Conservation (phyloP, 306 rosid genomes). For the Rosa lucieae region DNA sequence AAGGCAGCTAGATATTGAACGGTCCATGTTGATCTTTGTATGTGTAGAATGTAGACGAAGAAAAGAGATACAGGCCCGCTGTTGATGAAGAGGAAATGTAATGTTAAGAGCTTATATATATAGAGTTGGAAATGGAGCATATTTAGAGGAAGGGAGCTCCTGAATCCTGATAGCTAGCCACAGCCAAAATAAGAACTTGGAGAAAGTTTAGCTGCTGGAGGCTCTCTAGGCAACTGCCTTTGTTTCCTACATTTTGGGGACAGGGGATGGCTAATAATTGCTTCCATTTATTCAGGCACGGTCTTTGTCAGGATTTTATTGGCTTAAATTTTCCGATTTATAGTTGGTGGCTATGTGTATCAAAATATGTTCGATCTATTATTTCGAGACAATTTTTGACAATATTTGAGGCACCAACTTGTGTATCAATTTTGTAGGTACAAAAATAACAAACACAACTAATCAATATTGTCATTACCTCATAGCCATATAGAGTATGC, state of each 20-base stretch:
- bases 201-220: not conserved
- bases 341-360: too few relatives aligned
- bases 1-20: not conserved
- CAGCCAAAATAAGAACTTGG: not conserved
- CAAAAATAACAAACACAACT: too few relatives aligned
- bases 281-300: not conserved
- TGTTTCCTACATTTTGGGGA: constrained; percentile 2
- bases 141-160: not conserved
- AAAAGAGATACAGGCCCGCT: not conserved
- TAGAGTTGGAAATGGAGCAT: not conserved
- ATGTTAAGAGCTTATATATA: not conserved
- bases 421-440: too few relatives aligned
- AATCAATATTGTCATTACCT: too few relatives aligned
- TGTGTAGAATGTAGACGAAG: not conserved
- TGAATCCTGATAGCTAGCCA: not conserved
- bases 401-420: too few relatives aligned
- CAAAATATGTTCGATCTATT: too few relatives aligned
- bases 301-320: not conserved
- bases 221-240: not conserved
- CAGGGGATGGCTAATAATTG: not conserved
- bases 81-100: not conserved
- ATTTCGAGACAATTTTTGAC: too few relatives aligned
- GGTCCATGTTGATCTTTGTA: not conserved
- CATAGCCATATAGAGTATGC: too few relatives aligned
- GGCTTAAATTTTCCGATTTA: not conserved